Percentiles rank a stretch among this genome's conserved stretches.
phyloP scores from a whole-genome alignment of 1,284 basidiomycete species.

The Ganoderma leucocontextum region DNA sequence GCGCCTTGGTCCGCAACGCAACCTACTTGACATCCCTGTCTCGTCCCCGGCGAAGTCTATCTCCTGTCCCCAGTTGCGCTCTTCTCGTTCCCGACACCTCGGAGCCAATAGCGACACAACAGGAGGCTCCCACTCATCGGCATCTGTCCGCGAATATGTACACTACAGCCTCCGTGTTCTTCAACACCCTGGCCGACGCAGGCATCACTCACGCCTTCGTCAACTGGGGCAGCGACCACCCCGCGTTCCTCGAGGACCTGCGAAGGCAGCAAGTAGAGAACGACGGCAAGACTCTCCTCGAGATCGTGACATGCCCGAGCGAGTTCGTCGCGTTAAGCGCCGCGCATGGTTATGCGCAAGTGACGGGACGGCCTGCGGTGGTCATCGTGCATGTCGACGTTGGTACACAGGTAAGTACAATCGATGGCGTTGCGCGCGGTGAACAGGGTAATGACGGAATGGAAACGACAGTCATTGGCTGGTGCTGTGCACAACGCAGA shows the following conservation, averaged over 20 bases:
- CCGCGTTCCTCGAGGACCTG: conserved; percentile 71
- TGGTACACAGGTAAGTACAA: conserved; percentile 68
- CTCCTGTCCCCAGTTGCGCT: neutral
- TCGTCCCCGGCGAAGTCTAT: neutral
- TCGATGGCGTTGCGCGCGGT: neutral
- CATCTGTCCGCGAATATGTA: conserved; percentile 44
- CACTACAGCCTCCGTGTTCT: conserved; percentile 66
- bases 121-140: neutral
- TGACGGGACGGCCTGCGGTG: conserved; percentile 68
- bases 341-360: conserved; percentile 75
- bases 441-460: neutral
- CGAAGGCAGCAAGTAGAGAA: conserved; percentile 56
- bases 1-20: neutral
- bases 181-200: conserved; percentile 59
- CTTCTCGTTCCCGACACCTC: neutral
- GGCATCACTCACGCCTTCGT: conserved; percentile 76
- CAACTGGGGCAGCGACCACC: conserved; percentile 80
- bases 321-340: conserved; percentile 78
- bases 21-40: neutral
- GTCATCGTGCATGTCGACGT: conserved; percentile 80
- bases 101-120: conserved; percentile 4
- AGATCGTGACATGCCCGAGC: conserved; percentile 72
- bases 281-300: conserved; percentile 48
- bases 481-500: conserved; percentile 78
- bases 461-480: conserved; percentile 58